Percentiles rank a stretch among this genome's conserved stretches.
phyloP scores from a whole-genome alignment of 768 basidiomycete genomes.

The Artomyces pyxidatus region DNA sequence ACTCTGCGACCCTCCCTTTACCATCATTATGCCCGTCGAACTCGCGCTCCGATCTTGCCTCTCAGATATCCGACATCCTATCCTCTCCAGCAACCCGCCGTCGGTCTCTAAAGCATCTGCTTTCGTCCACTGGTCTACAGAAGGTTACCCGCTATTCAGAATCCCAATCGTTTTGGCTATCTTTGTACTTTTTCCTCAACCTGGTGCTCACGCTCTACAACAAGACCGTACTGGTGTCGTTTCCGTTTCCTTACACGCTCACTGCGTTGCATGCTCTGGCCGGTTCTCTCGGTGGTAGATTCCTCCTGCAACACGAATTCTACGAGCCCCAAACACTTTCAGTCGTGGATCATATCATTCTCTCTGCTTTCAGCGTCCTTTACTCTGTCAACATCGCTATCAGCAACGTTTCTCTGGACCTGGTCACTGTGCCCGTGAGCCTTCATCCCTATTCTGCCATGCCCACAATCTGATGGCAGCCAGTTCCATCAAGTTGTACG shows the following conservation, averaged over 20 bases:
- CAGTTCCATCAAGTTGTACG: conserved; percentile 98
- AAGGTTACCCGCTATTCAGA: not conserved
- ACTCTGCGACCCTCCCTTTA: not conserved
- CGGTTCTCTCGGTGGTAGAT: conserved; percentile 72
- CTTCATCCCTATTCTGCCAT: not conserved
- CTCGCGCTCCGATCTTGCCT: conserved; percentile 8
- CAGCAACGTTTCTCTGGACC: conserved; percentile 81
- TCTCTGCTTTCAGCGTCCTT: conserved; percentile 78
- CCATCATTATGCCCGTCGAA: not conserved
- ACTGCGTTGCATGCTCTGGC: conserved; percentile 89
- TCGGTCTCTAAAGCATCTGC: not conserved
- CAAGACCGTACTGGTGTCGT: conserved; percentile 84
- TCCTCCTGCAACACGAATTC: conserved; percentile 47
- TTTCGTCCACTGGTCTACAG: not conserved
- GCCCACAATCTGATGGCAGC: not conserved
- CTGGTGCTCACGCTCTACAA: conserved; percentile 91
- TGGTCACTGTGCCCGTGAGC: conserved; percentile 86
- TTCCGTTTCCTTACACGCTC: conserved; percentile 94
- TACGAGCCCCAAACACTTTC: conserved; percentile 53
- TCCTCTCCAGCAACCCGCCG: not conserved
- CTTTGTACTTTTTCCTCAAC: conserved; percentile 85
- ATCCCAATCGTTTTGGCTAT: conserved; percentile 48
- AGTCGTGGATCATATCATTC: conserved; percentile 44
- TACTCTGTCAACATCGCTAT: conserved; percentile 94
- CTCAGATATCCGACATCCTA: conserved; percentile 18